Evolutionary conservation across 495 filamentous ascomycete genomes (phyloP).

Genomic region (Penicillium bovifimosum): DNA sequence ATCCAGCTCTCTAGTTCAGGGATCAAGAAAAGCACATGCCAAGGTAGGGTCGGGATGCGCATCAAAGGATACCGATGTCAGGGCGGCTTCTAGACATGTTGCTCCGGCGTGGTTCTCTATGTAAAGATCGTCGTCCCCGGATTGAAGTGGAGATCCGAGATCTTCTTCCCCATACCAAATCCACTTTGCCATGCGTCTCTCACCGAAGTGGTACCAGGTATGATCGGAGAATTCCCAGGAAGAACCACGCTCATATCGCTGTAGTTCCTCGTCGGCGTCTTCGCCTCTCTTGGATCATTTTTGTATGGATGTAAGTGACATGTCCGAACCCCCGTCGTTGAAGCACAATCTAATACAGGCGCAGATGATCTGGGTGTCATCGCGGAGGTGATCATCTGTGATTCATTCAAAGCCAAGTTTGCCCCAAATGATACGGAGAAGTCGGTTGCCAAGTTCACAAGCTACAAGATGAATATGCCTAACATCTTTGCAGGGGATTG

Average conservation of each 20-base stretch:
- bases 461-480: neutral
- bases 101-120: neutral
- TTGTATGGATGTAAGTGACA: constrained; percentile 56
- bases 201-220: constrained; percentile 54
- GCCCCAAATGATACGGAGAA: constrained; percentile 47
- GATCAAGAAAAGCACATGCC: no score
- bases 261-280: constrained; percentile 57
- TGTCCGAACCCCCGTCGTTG: constrained; percentile 15
- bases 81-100: neutral
- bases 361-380: constrained; percentile 53
- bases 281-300: constrained; percentile 57
- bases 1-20: no score
- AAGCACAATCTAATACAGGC: constrained; percentile 8
- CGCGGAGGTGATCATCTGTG: constrained; percentile 51
- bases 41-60: no score
- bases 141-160: constrained; percentile 20
- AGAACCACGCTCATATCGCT: neutral
- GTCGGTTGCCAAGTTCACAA: constrained; percentile 29
- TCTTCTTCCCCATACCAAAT: constrained; percentile 3
- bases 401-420: constrained; percentile 48
- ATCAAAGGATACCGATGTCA: no score
- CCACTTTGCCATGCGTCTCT: constrained; percentile 43
- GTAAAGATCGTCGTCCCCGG: neutral
- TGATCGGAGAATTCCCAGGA: neutral
- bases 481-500: constrained; percentile 42